A percentile compares a stretch with the other conserved stretches of the same genome.
Evolutionary conservation across 2,329 filamentous ascomycete genomes (phyloP).

Genomic region (Stagonosporopsis tanaceti): DNA sequence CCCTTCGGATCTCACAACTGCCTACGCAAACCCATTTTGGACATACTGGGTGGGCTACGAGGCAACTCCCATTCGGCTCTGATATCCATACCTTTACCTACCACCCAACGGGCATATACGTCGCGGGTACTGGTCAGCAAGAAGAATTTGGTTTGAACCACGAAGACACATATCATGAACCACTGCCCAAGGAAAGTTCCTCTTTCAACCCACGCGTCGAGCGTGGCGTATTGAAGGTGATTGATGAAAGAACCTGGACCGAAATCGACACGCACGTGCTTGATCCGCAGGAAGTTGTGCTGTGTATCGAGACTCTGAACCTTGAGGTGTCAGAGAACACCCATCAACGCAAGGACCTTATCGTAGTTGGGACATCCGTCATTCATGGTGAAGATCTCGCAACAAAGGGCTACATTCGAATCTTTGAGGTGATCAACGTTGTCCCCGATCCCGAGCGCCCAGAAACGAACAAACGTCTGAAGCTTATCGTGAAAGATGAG

Average conservation of each 20-base stretch:
- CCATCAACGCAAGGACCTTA: slow-evolving; percentile 81
- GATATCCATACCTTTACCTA: slow-evolving; percentile 79
- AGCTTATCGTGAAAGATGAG: slow-evolving; percentile 86
- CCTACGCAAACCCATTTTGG: slow-evolving; percentile 72
- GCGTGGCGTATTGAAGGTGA: slow-evolving; percentile 76
- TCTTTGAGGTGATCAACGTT: slow-evolving; percentile 90
- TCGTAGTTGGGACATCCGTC: slow-evolving; percentile 85
- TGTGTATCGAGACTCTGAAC: slow-evolving; percentile 82
- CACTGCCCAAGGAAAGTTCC: slow-evolving; percentile 74
- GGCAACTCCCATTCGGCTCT: slow-evolving; percentile 72
- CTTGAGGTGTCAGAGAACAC: slow-evolving; percentile 92
- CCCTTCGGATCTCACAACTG: slow-evolving; percentile 76
- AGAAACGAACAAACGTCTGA: slow-evolving; percentile 85
- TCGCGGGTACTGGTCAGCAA: slow-evolving; percentile 72
- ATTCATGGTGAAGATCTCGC: slow-evolving; percentile 91
- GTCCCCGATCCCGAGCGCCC: slow-evolving; percentile 86
- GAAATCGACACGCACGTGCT: slow-evolving; percentile 79
- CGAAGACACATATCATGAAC: slow-evolving; percentile 82
- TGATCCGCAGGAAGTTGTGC: slow-evolving; percentile 77
- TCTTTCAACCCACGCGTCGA: slow-evolving; percentile 72
- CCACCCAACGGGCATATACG: slow-evolving; percentile 79
- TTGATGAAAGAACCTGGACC: slow-evolving; percentile 79
- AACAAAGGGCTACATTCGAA: slow-evolving; percentile 82
- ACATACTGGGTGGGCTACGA: slow-evolving; percentile 78
- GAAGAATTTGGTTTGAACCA: slow-evolving; percentile 79